Conservation (phyloP, 148 eudicot species). For the Spergularia marina region DNA sequence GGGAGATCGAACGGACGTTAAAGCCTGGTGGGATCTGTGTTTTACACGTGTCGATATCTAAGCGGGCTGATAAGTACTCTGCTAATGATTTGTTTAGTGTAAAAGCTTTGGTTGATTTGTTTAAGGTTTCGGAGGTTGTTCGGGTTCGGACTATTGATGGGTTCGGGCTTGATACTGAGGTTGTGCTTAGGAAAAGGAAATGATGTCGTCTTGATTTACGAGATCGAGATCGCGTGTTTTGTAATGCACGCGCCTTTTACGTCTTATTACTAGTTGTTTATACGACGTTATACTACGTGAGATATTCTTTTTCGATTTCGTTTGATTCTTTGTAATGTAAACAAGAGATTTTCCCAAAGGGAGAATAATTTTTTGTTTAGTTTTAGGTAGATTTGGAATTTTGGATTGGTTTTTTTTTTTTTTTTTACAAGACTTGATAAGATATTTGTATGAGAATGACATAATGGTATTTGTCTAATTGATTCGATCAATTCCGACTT, state of each 20-base stretch:
- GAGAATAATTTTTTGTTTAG: neutral
- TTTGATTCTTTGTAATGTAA: neutral
- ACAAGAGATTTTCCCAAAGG: neutral
- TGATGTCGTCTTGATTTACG: neutral
- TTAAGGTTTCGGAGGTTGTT: constrained; percentile 46
- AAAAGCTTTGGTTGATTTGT: constrained; percentile 44
- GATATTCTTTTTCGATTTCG: neutral
- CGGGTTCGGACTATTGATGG: constrained; percentile 60
- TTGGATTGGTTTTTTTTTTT: no score
- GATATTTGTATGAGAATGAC: neutral
- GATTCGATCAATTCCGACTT: no score
- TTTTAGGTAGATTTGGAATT: neutral
- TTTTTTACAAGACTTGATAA: neutral
- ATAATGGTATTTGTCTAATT: neutral
- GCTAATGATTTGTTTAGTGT: constrained; percentile 82
- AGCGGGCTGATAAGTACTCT: constrained; percentile 71
- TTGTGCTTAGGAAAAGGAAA: constrained; percentile 48
- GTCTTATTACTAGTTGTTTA: neutral
- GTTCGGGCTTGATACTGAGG: constrained; percentile 79
- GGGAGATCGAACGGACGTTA: constrained; percentile 79
- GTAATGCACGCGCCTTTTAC: no score
- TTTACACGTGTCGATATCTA: constrained; percentile 56
- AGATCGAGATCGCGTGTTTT: no score
- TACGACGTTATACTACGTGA: neutral
- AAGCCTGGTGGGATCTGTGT: constrained; percentile 69